Evolutionary conservation across 176 grass and related monocot species (phyloP), one percentile per base, ranked within the genome.

Genomic region (Miscanthus lutarioriparius): DNA sequence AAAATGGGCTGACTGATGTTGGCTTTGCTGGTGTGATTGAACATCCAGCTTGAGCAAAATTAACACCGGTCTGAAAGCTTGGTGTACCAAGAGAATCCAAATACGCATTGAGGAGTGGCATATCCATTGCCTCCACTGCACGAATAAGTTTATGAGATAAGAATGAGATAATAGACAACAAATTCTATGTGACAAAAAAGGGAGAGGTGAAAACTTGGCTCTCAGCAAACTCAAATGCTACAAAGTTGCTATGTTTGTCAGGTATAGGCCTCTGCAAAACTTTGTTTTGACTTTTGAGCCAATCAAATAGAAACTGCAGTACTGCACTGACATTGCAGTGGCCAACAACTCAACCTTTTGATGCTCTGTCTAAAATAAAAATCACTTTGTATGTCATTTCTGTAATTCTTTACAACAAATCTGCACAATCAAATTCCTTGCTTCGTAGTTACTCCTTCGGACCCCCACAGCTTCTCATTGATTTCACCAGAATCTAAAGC

Each of bases 21-120:
- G 96, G 89, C 17, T 77, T 96, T 77, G 96, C 96, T 90, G 96
- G 96, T 84, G 91, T 92, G 86, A 99, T 92, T 48, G 96, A 86
- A 63, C 92, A 99, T 36, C 91, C 96, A 79, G 96, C 96, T 83
- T 84, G 89, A 86, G 96, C 96, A 92, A 99, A 99, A 66, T 96
- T 99, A 82, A 89, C 92, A 75, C 96, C 96, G 28, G 85, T 85
- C 15, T 30, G 86, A 32, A 99, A 99, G 80, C 51, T 96, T 53
- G 96, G 93, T 63, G 93, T 82, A 64, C 93, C 96, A 87, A 99
- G 36, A 76, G 96, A 85, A 85, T 94, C 85, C 78, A 99, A 85
- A 86, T 96, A 99, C 61, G 96, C 78, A 89, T 92, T 96, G 70
- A 96, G 80, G 64, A 92, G 88, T 2, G 96, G 93, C 79, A 99